Evolutionary conservation across 805 yeast genomes (phyloP), one percentile per base, ranked within the genome.

Genomic region (Zygosaccharomyces rouxii): DNA sequence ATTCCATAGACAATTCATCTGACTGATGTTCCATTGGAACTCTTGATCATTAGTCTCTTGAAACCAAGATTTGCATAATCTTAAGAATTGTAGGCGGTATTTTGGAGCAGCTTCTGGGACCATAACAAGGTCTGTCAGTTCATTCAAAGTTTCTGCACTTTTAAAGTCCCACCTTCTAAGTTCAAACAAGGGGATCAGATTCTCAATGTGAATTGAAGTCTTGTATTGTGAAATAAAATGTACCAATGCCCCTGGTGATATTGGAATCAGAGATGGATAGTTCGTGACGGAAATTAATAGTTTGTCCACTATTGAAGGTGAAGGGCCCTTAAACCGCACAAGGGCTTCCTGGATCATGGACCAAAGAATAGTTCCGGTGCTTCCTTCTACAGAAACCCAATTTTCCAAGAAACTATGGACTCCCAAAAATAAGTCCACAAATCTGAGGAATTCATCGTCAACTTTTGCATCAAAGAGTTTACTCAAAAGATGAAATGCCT

Each of bases 281-380:
- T 29, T 16, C 4, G 44, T 18, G 19, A 41, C 25, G 18, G 28
- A 28, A 10, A n/a, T 13, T 18, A 41, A 29, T 16, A 41, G 16
- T 29, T 16, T 41, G 26, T 41, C 44, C n/a, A 29, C 18, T 29
- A 29, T 25, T 5, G 31, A 16, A 9, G 35, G 16, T 16, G 22
- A 23, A 11, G 44, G 21, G 16, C 37, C 22, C 25, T 29, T 41
- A 14, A 14, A 13, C 18, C 45, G 41, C n/a, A 18, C 18, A 18
- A 47, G 37, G 7, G 31, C 37, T 18, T 33, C 25, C 16, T 39
- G 37, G 7, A 38, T 21, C 22, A 51, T 23, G 7, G 47, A 13
- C 54, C 54, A 51, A 13, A 42, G 37, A 11, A 21, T 21, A 7
- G 31, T 22, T n/a, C 44, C 35, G 25, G 43, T 22, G 21, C 28